phyloP scores from a whole-genome alignment of 257 asterid genomes.

The Eustoma russellianum region DNA sequence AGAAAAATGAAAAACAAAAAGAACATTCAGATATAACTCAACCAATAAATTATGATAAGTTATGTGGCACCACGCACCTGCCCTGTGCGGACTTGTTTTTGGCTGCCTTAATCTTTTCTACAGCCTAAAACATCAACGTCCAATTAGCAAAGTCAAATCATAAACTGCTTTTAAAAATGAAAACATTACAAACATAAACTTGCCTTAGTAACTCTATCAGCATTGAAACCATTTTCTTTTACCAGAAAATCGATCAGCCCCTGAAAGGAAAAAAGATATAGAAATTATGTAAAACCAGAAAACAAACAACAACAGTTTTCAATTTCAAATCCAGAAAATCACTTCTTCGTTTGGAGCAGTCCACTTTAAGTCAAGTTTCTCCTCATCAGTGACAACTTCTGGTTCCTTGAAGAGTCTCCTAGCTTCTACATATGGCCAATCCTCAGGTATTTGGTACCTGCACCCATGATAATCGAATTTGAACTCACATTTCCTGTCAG shows the following conservation, averaged over 20 bases:
- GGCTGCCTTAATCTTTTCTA: conserved; percentile 93
- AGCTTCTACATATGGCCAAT: conserved; percentile 95
- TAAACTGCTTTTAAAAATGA: not conserved
- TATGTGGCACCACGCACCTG: conserved; percentile 43
- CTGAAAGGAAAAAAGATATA: conserved; percentile 29
- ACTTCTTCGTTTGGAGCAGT: conserved; percentile 95
- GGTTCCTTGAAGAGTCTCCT: conserved; percentile 93
- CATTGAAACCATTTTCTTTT: conserved; percentile 90
- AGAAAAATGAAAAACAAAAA: conserved; percentile 13
- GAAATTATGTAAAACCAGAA: conserved; percentile 4
- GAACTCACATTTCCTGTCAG: not conserved
- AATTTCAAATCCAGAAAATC: conserved; percentile 15
- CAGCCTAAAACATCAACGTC: conserved; percentile 42
- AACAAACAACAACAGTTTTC: conserved; percentile 12
- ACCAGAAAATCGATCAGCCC: conserved; percentile 81
- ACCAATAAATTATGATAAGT: conserved; percentile 6
- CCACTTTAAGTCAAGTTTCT: conserved; percentile 83
- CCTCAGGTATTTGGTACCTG: conserved; percentile 90
- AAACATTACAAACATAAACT: conserved; percentile 13
- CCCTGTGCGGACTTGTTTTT: conserved; percentile 93
- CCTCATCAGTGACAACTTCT: conserved; percentile 50
- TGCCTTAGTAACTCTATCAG: conserved; percentile 83
- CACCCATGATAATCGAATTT: conserved; percentile 8
- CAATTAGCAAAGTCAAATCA: conserved; percentile 14
- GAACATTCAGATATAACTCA: conserved; percentile 1